Evolutionary conservation across 768 basidiomycete species (phyloP).

Genomic region (Agaricus blazei): DNA sequence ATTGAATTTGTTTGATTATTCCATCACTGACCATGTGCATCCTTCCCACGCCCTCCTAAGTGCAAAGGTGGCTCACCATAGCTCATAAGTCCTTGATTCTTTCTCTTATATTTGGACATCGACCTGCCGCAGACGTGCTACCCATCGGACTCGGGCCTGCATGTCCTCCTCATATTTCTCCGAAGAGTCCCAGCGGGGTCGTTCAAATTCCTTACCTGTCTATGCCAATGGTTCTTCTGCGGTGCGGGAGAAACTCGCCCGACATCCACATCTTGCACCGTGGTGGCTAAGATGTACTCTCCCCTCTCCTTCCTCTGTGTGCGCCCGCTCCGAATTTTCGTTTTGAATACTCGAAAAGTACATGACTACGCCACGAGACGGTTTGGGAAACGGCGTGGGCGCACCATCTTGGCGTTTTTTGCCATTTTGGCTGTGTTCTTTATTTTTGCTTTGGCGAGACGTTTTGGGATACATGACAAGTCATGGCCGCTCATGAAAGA

Average conservation of each 20-base stretch:
- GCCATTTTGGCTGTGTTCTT: conserved; percentile 45
- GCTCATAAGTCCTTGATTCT: neutral
- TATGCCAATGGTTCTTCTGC: conserved; percentile 42
- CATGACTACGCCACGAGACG: conserved; percentile 52
- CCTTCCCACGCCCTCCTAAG: conserved; percentile 7
- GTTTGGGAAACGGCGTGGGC: conserved; percentile 55
- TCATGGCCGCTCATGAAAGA: conserved; percentile 42
- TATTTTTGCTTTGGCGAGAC: conserved; percentile 54
- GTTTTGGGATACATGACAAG: conserved; percentile 56
- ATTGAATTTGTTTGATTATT: no score
- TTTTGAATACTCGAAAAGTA: conserved; percentile 58
- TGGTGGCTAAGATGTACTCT: conserved; percentile 60
- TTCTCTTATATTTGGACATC: neutral
- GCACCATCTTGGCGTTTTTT: conserved; percentile 43
- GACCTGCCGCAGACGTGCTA: neutral
- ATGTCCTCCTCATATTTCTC: conserved; percentile 40
- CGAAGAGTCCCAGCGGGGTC: conserved; percentile 37
- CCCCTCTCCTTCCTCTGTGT: conserved; percentile 52
- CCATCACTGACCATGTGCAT: neutral
- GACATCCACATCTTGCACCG: conserved; percentile 37
- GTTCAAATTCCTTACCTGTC: conserved; percentile 25
- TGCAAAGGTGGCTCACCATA: neutral
- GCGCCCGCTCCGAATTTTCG: conserved; percentile 50
- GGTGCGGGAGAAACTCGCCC: conserved; percentile 53
- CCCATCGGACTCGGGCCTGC: conserved; percentile 14